phyloP scores from a whole-genome alignment of 148 eudicot genomes.

The Amaranthus palmeri region DNA sequence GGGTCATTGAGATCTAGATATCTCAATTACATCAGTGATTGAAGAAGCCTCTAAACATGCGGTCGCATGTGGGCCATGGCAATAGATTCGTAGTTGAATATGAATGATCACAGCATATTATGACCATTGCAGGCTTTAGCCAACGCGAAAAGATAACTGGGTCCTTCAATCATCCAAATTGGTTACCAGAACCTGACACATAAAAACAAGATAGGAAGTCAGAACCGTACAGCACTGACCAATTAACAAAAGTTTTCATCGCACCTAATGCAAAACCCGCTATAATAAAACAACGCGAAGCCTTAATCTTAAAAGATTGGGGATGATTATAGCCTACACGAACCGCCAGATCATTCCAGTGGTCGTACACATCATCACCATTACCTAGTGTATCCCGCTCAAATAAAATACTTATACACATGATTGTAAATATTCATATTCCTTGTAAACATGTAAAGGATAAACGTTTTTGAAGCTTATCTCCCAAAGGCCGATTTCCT shows the following conservation, averaged over 20 bases:
- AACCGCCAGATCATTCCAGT: too few relatives aligned
- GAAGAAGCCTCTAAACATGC: slow-evolving; percentile 76
- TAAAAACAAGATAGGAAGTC: slow-evolving; percentile 13
- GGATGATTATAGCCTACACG: too few relatives aligned
- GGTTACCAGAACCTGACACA: slow-evolving; percentile 58
- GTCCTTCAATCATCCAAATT: slow-evolving; percentile 55
- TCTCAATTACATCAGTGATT: slow-evolving; percentile 55
- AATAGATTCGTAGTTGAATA: slow-evolving; percentile 69
- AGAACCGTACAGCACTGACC: slow-evolving; percentile 11
- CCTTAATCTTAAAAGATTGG: too few relatives aligned
- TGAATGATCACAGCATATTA: slow-evolving; percentile 52
- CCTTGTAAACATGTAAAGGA: too few relatives aligned
- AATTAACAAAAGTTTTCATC: background rate
- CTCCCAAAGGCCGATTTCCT: too few relatives aligned
- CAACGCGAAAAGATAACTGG: slow-evolving; percentile 23
- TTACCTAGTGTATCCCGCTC: too few relatives aligned
- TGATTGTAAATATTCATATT: too few relatives aligned
- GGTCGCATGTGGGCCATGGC: slow-evolving; percentile 48
- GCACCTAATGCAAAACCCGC: too few relatives aligned
- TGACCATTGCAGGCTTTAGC: slow-evolving; percentile 70
- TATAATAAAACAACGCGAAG: too few relatives aligned
- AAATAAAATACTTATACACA: too few relatives aligned
- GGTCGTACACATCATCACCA: too few relatives aligned
- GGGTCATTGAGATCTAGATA: slow-evolving; percentile 50
- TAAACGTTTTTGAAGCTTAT: too few relatives aligned